Percentiles rank a stretch among this genome's conserved stretches.
Evolutionary conservation across 208 protist species (phyloP).

Genomic region (Angomonas deanei): DNA sequence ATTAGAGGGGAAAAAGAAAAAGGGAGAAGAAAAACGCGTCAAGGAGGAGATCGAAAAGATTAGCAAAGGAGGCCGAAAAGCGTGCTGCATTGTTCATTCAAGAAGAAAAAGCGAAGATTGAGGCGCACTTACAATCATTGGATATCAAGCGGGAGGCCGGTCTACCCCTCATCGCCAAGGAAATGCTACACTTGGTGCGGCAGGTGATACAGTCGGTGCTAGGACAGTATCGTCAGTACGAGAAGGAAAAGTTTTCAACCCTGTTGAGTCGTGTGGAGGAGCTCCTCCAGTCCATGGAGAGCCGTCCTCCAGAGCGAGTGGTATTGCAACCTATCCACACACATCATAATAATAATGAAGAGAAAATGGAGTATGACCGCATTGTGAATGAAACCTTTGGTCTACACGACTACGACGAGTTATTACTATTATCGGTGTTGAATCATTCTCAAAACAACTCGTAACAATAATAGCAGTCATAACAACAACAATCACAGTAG

Average conservation of each 20-base stretch:
- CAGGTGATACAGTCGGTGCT: no score
- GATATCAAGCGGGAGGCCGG: no score
- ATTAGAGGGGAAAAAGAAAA: background rate
- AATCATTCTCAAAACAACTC: background rate
- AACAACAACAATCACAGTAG: background rate
- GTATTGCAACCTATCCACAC: no score
- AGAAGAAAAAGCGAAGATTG: no score
- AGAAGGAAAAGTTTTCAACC: background rate
- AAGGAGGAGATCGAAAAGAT: background rate
- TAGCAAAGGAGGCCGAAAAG: background rate
- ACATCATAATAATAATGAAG: no score
- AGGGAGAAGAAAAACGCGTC: background rate
- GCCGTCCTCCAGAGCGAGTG: no score
- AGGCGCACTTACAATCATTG: no score
- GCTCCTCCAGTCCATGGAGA: background rate
- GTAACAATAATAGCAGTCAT: background rate
- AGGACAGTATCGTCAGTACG: background rate
- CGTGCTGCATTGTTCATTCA: background rate
- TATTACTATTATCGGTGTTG: background rate
- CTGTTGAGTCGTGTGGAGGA: background rate
- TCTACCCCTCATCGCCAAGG: no score
- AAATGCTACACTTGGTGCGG: no score
- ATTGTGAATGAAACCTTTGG: constrained; percentile 1
- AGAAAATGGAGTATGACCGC: background rate
- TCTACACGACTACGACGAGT: background rate